These are phyloP conservation scores for Trichosporon asahii DNA, from an alignment of 1,284 basidiomycete genomes.

Conservation along the genomic window DNA sequence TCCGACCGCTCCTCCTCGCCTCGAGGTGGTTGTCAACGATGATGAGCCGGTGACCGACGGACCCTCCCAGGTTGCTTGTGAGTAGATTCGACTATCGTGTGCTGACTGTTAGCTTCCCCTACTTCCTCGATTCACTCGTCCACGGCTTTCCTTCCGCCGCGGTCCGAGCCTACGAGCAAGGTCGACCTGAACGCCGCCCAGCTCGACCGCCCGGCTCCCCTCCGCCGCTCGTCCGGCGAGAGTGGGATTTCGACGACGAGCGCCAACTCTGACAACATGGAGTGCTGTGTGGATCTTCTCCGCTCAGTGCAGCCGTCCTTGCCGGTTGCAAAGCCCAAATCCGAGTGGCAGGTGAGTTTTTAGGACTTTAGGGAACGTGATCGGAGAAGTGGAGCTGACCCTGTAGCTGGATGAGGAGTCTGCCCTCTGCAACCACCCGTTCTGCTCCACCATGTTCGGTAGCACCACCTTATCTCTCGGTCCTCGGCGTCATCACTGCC, in stretches of 20 bases:
- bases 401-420: constrained; percentile 34
- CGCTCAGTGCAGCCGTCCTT: constrained; percentile 13
- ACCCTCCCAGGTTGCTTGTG: constrained; percentile 11
- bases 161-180: constrained; percentile 15
- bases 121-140: constrained; percentile 16
- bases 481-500: constrained; percentile 46
- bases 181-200: constrained; percentile 12
- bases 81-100: neutral
- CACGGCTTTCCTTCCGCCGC: constrained; percentile 23
- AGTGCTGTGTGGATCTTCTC: constrained; percentile 14
- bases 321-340: constrained; percentile 19
- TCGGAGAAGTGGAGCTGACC: constrained; percentile 11
- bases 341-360: constrained; percentile 41
- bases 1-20: neutral
- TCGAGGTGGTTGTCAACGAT: constrained; percentile 16
- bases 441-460: constrained; percentile 44
- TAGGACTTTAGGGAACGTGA: neutral
- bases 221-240: constrained; percentile 11
- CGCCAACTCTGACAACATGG: constrained; percentile 2
- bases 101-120: constrained; percentile 19
- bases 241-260: neutral
- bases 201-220: neutral
- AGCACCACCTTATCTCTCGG: constrained; percentile 35
- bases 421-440: constrained; percentile 40
- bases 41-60: neutral